Evolutionary conservation across 2,329 filamentous ascomycete species (phyloP).

Genomic region (Aspergillus sojae): DNA sequence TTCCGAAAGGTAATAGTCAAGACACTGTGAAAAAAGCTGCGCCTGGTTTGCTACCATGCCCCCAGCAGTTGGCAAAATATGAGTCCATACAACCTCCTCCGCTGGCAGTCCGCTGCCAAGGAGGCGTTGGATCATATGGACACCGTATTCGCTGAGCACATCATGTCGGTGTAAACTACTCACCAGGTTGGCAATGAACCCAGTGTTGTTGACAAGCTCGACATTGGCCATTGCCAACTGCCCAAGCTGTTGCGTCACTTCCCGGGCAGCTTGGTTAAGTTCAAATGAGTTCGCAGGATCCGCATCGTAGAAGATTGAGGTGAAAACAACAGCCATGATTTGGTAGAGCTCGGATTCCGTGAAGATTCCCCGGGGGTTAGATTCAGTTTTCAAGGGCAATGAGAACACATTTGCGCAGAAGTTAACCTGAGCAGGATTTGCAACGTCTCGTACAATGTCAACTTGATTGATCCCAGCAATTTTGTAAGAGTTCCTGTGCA

Average conservation of each 20-base stretch:
- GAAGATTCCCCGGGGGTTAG: slow-evolving; percentile 54
- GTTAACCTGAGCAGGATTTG: slow-evolving; percentile 57
- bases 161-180: slow-evolving; percentile 43
- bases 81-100: slow-evolving; percentile 58
- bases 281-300: slow-evolving; percentile 57
- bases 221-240: slow-evolving; percentile 54
- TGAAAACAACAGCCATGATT: slow-evolving; percentile 56
- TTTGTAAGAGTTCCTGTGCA: slow-evolving; percentile 49
- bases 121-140: slow-evolving; percentile 58
- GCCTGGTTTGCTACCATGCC: slow-evolving; percentile 61
- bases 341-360: slow-evolving; percentile 58
- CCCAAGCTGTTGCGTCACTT: slow-evolving; percentile 54
- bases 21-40: slow-evolving; percentile 59
- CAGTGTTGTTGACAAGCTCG: slow-evolving; percentile 45
- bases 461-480: slow-evolving; percentile 50
- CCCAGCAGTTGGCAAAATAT: slow-evolving; percentile 60
- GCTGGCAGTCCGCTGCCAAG: slow-evolving; percentile 50
- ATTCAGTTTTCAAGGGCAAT: slow-evolving; percentile 57
- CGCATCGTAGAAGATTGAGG: slow-evolving; percentile 58
- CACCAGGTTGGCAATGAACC: slow-evolving; percentile 46
- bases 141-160: slow-evolving; percentile 55
- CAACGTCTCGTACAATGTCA: slow-evolving; percentile 54
- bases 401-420: slow-evolving; percentile 59
- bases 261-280: slow-evolving; percentile 52
- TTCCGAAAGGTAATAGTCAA: slow-evolving; percentile 60